phyloP scores from a whole-genome alignment of 768 basidiomycete species.

The Guyanaporus albipodus region DNA sequence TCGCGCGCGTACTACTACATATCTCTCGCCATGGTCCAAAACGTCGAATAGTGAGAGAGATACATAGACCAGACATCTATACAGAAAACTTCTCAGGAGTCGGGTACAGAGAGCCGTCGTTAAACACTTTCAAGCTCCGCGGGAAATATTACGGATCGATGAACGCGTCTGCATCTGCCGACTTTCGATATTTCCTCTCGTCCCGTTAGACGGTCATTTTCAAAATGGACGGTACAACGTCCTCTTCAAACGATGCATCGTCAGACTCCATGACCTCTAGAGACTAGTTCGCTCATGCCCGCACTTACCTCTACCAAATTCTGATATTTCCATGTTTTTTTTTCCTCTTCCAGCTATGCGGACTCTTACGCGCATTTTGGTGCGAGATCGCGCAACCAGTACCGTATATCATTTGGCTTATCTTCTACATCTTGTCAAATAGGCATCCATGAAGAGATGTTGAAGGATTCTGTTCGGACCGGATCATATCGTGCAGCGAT shows the following conservation, averaged over 20 bases:
- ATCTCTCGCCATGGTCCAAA: too few species aligned
- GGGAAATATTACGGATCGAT: too few species aligned
- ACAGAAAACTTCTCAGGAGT: too few species aligned
- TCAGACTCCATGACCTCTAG: constrained; percentile 70
- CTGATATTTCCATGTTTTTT: constrained; percentile 36
- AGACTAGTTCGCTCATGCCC: constrained; percentile 71
- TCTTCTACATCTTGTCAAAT: constrained; percentile 2
- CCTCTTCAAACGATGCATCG: constrained; percentile 23
- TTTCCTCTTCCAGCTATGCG: constrained; percentile 72
- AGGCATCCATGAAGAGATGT: constrained; percentile 99
- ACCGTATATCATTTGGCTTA: constrained; percentile 3
- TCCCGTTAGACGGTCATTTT: constrained; percentile 3
- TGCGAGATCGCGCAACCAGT: constrained; percentile 32
- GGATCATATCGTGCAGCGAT: constrained; percentile 94
- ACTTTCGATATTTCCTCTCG: neutral
- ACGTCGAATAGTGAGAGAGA: too few species aligned
- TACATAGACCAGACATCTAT: too few species aligned
- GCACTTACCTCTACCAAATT: constrained; percentile 27
- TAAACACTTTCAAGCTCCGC: constrained; percentile 1
- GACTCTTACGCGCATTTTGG: constrained; percentile 97
- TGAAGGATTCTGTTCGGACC: constrained; percentile 95
- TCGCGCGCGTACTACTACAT: too few species aligned
- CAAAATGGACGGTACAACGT: constrained; percentile 30
- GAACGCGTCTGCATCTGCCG: too few species aligned
- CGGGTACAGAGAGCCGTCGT: too few species aligned